phyloP scores from a whole-genome alignment of 73 alveolate species.

The Effrenium voratum region DNA sequence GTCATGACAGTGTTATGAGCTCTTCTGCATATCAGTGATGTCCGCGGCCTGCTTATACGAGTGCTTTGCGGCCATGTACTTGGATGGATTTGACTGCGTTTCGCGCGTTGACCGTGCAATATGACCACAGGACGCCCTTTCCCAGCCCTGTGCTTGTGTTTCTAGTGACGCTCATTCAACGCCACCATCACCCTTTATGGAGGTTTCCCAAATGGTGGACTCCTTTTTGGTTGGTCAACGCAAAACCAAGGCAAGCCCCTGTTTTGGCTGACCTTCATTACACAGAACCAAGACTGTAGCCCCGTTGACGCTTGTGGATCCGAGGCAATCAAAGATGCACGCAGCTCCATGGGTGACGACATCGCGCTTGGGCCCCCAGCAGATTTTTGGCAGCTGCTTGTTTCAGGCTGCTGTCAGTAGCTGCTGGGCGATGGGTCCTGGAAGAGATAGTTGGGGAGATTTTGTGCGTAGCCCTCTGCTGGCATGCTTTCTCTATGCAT shows the following conservation, averaged over 20 bases:
- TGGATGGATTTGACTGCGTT: too few species aligned
- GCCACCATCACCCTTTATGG: too few species aligned
- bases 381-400: neutral
- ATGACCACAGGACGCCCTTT: too few species aligned
- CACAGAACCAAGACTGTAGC: neutral
- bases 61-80: too few species aligned
- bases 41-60: too few species aligned
- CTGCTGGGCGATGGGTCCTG: neutral
- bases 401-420: neutral
- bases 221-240: neutral
- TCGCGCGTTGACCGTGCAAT: too few species aligned
- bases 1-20: too few species aligned
- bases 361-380: constrained; percentile 38
- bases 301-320: neutral
- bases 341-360: constrained; percentile 72
- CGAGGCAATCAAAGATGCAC: constrained; percentile 63
- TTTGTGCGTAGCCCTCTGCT: neutral
- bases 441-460: neutral
- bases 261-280: neutral
- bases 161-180: too few species aligned
- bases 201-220: neutral
- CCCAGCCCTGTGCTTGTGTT: too few species aligned
- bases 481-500: neutral
- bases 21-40: too few species aligned
- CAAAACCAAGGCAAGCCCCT: neutral